Base-by-base conservation (phyloP, 2,329 filamentous ascomycete genomes). In the Claviceps cyperi region DNA sequence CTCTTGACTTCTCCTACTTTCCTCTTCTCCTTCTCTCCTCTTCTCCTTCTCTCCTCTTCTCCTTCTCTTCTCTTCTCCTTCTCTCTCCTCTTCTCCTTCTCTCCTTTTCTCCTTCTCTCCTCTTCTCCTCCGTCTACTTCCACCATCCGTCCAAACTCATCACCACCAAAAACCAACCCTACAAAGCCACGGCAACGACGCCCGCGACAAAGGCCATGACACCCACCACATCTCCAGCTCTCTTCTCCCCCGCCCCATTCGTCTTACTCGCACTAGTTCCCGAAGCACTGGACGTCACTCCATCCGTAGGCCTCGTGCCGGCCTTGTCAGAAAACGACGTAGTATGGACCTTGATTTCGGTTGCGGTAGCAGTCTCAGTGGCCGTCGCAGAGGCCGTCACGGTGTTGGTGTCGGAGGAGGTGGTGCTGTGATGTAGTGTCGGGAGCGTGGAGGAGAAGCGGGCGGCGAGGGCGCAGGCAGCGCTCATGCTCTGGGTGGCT, bases 381-480 rank as follows among this genome's bases (percentile, higher is more conserved):
- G 55, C 56, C 40, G 58, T 43, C 17, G 56, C 37, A 17, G 8
- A 9, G 38, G 38, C 4, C 2, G 39, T 9, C 17, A 19, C 17
- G 9, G 39, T 8, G 40, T 21, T 21, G 39, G 39, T 21, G 21
- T 51, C 28, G 5, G 58, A 51, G n/a, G 59, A 51, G 53, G 54
- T 50, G 32, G 60, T 49, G 43, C 19, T 19, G 4, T 14, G 19
- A 14, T 24, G 22, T 4, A 19, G 21, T 14, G 21, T 15, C 2
- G 60, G 54, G 43, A 63, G 59, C 48, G 52, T 56, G 43, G 60
- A 52, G 48, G 67, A 64, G 62, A 66, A 70, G 58, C 69, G 64
- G 52, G 64, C 69, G 52, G 69, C 71, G 55, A 71, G 67, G 51
- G 62, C 59, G 66, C 74, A 76, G 66, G 63, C 70, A 57, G 67